These are phyloP conservation scores for Lachancea sp. DNA, from an alignment of 805 yeast genomes.

Conservation along the genomic window DNA sequence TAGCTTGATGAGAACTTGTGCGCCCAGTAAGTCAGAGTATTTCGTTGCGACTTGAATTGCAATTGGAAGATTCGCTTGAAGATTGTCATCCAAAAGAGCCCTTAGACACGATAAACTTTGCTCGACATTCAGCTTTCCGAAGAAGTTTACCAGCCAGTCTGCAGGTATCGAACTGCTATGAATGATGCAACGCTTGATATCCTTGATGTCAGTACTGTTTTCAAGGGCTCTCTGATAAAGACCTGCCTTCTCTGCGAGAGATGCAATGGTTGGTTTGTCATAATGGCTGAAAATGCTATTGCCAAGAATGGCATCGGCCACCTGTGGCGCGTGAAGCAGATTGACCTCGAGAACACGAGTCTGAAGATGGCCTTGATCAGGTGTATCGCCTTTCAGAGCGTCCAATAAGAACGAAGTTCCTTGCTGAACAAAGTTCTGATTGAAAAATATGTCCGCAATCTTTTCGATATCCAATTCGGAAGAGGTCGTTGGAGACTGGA, in stretches of 20 bases:
- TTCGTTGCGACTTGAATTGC: conserved; percentile 96
- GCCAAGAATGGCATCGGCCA: conserved; percentile 96
- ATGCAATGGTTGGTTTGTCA: conserved; percentile 89
- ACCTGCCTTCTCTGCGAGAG: conserved; percentile 93
- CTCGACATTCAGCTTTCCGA: conserved; percentile 90
- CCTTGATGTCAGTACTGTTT: conserved; percentile 89
- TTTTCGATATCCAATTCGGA: conserved; percentile 69
- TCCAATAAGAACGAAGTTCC: conserved; percentile 96
- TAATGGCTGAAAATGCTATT: conserved; percentile 93
- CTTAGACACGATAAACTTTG: conserved; percentile 83
- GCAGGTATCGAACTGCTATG: conserved; percentile 79
- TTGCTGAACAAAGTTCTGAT: conserved; percentile 92
- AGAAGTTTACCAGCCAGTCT: conserved; percentile 90
- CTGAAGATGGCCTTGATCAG: conserved; percentile 93
- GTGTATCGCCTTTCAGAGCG: conserved; percentile 88
- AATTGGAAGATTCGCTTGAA: conserved; percentile 83
- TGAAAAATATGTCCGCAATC: conserved; percentile 86
- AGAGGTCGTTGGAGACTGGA: conserved; percentile 55
- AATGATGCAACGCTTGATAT: conserved; percentile 89
- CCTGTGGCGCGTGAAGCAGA: conserved; percentile 95
- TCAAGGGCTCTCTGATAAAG: conserved; percentile 92
- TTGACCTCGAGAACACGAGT: conserved; percentile 91
- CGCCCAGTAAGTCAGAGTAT: conserved; percentile 88
- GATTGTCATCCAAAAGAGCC: conserved; percentile 73
- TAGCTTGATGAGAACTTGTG: conserved; percentile 74